Percentiles rank a stretch among this genome's conserved stretches.
These are phyloP conservation scores for Heritiera fomes DNA, from an alignment of 345 rosid species.

Conservation along the genomic window DNA sequence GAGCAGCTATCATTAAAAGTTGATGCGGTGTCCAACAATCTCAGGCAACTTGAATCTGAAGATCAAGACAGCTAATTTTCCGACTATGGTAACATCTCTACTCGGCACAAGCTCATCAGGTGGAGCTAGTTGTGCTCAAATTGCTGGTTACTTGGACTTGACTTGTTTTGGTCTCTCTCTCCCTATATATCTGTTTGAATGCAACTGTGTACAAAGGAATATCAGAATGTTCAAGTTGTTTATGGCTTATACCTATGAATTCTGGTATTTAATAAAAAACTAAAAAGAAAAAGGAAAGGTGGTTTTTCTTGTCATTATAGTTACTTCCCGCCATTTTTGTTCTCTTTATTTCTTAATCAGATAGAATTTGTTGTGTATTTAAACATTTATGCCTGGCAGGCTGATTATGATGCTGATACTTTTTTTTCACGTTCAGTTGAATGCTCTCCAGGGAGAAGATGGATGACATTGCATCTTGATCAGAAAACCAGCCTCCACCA, in stretches of 20 bases:
- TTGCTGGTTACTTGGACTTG: background rate
- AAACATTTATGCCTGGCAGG: background rate
- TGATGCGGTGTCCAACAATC: conserved; percentile 27
- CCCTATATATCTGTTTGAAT: background rate
- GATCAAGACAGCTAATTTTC: conserved; percentile 28
- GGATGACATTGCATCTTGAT: background rate
- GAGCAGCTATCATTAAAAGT: conserved; percentile 37
- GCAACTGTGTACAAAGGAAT: background rate
- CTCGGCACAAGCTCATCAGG: background rate
- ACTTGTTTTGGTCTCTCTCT: background rate
- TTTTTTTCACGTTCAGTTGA: background rate
- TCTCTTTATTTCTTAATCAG: background rate
- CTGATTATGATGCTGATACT: background rate
- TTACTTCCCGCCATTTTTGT: background rate
- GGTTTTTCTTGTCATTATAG: background rate
- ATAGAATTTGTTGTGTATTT: background rate
- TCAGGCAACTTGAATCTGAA: conserved; percentile 36
- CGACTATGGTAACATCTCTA: conserved; percentile 16
- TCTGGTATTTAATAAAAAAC: background rate
- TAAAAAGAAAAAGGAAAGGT: background rate
- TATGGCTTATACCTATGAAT: background rate
- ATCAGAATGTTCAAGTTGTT: background rate
- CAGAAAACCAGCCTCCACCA: background rate
- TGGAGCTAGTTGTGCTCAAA: background rate
- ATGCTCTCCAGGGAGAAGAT: background rate